A percentile compares a stretch with the other conserved stretches of the same genome.
These are phyloP conservation scores for Aspergillus ellipticus DNA, from an alignment of 495 filamentous ascomycete genomes.

Conservation along the genomic window DNA sequence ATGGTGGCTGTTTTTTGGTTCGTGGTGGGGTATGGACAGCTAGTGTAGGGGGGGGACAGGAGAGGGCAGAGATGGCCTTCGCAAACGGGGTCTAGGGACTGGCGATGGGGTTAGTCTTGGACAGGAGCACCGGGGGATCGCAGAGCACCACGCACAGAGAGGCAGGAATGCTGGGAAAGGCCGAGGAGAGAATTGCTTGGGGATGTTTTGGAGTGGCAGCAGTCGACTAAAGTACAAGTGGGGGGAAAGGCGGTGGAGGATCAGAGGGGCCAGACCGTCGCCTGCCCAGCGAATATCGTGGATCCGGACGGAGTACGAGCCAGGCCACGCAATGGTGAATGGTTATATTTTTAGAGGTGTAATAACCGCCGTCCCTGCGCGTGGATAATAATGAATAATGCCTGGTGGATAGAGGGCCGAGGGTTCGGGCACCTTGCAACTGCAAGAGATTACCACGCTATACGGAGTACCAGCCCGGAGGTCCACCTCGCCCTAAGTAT, in stretches of 20 bases:
- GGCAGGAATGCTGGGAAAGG: neutral
- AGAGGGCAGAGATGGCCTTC: neutral
- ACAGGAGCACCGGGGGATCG: neutral
- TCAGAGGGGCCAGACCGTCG: neutral
- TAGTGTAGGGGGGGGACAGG: neutral
- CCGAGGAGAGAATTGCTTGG: conserved; percentile 2
- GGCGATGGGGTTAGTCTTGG: neutral
- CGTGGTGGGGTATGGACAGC: conserved; percentile 19
- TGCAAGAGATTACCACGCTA: too few relatives aligned
- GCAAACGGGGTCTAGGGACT: neutral
- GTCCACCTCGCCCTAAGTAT: too few relatives aligned
- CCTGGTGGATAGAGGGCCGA: too few relatives aligned
- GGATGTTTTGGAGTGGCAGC: conserved; percentile 5
- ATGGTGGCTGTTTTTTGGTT: conserved; percentile 46
- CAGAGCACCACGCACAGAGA: neutral
- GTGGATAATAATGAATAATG: too few relatives aligned
- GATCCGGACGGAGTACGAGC: too few relatives aligned
- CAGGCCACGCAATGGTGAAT: too few relatives aligned
- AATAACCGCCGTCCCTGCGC: too few relatives aligned
- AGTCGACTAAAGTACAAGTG: conserved; percentile 4
- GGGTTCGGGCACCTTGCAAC: too few relatives aligned
- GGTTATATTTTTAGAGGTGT: too few relatives aligned
- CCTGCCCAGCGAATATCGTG: neutral
- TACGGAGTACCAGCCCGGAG: too few relatives aligned
- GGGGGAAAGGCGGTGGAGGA: conserved; percentile 4